Conservation (phyloP, 495 filamentous ascomycete genomes). For the Penicillium tannophilum region DNA sequence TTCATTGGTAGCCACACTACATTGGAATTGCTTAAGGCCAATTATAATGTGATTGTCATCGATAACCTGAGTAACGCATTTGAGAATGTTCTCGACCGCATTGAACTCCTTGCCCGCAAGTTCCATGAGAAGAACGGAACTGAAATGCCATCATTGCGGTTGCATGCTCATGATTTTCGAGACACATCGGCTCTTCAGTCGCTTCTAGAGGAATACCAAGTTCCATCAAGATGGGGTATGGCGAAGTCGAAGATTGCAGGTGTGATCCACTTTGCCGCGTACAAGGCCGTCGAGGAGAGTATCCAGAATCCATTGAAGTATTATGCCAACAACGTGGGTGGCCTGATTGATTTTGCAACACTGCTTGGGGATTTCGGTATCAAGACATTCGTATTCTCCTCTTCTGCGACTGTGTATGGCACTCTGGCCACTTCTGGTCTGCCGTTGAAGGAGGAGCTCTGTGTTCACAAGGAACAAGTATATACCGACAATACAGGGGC, state of each 20-base stretch:
- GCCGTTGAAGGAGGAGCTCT: constrained; percentile 61
- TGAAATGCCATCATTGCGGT: constrained; percentile 51
- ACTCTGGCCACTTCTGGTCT: constrained; percentile 52
- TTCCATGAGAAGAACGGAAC: constrained; percentile 50
- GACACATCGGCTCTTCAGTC: constrained; percentile 43
- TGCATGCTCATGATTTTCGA: constrained; percentile 62
- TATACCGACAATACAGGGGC: constrained; percentile 33
- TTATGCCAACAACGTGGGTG: constrained; percentile 67
- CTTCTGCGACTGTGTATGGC: constrained; percentile 68
- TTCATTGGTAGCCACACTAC: constrained; percentile 69
- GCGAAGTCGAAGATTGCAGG: constrained; percentile 57
- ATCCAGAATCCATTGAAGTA: constrained; percentile 59
- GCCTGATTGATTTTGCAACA: constrained; percentile 59
- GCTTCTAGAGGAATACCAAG: constrained; percentile 43
- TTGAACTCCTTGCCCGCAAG: constrained; percentile 50
- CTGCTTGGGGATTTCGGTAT: constrained; percentile 59
- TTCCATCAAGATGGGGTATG: constrained; percentile 37
- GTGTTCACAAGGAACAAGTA: constrained; percentile 55
- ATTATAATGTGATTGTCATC: constrained; percentile 64
- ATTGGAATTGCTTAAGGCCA: constrained; percentile 61
- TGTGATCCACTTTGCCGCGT: constrained; percentile 67
- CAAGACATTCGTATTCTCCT: constrained; percentile 67
- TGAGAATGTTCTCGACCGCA: constrained; percentile 53
- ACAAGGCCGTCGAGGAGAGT: constrained; percentile 58
- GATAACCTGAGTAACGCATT: constrained; percentile 66